Base-by-base conservation (phyloP, 1,284 basidiomycete genomes). In the Malassezia obtusa region DNA sequence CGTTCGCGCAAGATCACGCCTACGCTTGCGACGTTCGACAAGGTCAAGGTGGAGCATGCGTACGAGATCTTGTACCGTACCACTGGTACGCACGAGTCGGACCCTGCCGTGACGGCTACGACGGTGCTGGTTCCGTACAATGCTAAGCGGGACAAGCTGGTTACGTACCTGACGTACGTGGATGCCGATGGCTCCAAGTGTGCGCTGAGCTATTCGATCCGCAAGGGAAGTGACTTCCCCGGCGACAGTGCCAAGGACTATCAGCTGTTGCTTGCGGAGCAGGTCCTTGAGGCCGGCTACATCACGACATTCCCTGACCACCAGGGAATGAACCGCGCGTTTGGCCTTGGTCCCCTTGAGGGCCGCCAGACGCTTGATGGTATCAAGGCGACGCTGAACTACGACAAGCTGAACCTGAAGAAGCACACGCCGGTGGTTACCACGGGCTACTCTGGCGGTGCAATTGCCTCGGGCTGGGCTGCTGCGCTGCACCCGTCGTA, bases 291-390 rank as follows among this genome's bases (percentile, higher is more conserved):
- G 22, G 14, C 21, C 24, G 67, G 67, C 32, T 67, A 64, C 54
- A 61, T 64, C 39, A 61, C 67, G n/a, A 59, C 63, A 10, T 50
- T 61, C 3, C 33, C 67, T 10, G 68, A 71, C 35, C 52, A 64
- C 46, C 59, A 66, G 28, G 67, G 67, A 5, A 40, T 38, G 30
- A 50, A 52, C 1, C 36, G 50, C 6, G 56, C 58, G 5, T 66
- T 64, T 45, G 62, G 62, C 26, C 61, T 62, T 21, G 64, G 61
- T 8, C 58, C 52, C 41, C 38, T 63, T 26, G 59, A 64, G 46
- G 66, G 64, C 4, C 50, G 49, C 33, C 60, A 61, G 7, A 38
- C 53, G 11, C 55, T 66, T 4, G 66, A 68, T 25, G 61, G 51
- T 8, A 59, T 68, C 21, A 47, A 52, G 15, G 64, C 64, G 11